Percentiles rank a stretch among this genome's conserved stretches.
These are phyloP conservation scores for Nemania abortiva DNA, from an alignment of 2,329 filamentous ascomycete genomes.

Conservation along the genomic window DNA sequence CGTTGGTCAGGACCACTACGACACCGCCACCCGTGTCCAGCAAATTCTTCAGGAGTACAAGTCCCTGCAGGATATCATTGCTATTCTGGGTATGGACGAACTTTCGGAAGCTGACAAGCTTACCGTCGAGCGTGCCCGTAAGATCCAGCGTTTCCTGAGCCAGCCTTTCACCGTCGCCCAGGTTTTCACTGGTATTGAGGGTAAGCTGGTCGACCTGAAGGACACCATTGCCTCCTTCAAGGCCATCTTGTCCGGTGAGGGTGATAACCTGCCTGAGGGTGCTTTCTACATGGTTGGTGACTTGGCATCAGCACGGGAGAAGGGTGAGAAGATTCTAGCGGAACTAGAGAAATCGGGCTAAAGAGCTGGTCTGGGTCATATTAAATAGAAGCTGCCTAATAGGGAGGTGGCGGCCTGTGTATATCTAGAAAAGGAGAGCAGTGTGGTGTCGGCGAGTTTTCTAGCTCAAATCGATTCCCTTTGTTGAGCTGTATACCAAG, in stretches of 20 bases:
- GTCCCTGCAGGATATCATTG: constrained; percentile 99
- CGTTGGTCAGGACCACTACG: constrained; percentile 97
- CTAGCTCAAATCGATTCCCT: constrained; percentile 68
- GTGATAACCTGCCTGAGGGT: constrained; percentile 94
- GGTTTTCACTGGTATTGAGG: constrained; percentile 94
- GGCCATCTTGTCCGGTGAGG: constrained; percentile 93
- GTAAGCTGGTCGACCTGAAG: constrained; percentile 97
- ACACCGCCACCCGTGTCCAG: constrained; percentile 93
- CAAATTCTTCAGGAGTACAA: constrained; percentile 99
- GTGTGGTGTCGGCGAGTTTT: constrained; percentile 60
- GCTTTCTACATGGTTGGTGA: constrained; percentile 98
- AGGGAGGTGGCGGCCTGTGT: constrained; percentile 62
- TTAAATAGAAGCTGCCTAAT: constrained; percentile 52
- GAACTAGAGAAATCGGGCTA: constrained; percentile 78
- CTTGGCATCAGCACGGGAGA: constrained; percentile 89
- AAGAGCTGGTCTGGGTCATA: constrained; percentile 51
- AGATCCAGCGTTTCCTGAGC: constrained; percentile 99
- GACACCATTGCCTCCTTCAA: constrained; percentile 98
- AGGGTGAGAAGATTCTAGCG: constrained; percentile 99
- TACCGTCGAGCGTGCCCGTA: constrained; percentile 99
- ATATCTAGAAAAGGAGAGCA: constrained; percentile 66
- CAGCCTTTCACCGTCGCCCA: constrained; percentile 95
- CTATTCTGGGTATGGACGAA: constrained; percentile 99
- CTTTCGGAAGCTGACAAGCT: constrained; percentile 99
- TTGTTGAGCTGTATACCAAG: constrained; percentile 74